These are phyloP conservation scores for Agroathelia rolfsii DNA, from an alignment of 1,284 basidiomycete species.

Conservation along the genomic window DNA sequence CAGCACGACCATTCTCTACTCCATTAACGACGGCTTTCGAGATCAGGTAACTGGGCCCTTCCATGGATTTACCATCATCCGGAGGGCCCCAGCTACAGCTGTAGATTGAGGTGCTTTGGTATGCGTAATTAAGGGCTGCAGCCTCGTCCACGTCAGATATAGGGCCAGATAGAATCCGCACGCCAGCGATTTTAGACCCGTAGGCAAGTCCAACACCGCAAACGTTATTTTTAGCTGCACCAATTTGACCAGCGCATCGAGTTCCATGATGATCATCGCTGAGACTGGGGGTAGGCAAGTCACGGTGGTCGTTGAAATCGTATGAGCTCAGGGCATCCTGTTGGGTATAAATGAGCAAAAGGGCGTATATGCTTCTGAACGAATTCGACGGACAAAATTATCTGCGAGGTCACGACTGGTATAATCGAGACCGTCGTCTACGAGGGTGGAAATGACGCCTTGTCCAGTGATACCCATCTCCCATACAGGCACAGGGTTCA, in stretches of 20 bases:
- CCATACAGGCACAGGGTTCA: slow-evolving; percentile 84
- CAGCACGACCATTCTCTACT: slow-evolving; percentile 81
- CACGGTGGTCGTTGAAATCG: slow-evolving; percentile 93
- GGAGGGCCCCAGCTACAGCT: slow-evolving; percentile 98
- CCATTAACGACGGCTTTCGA: slow-evolving; percentile 94
- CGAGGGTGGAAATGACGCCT: slow-evolving; percentile 81
- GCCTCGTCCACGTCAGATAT: slow-evolving; percentile 99
- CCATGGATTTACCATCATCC: slow-evolving; percentile 93
- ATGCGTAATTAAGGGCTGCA: slow-evolving; percentile 88
- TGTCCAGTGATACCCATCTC: slow-evolving; percentile 79
- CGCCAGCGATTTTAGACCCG: slow-evolving; percentile 82
- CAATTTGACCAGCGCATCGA: slow-evolving; percentile 95
- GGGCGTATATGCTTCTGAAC: slow-evolving; percentile 4
- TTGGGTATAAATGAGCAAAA: slow-evolving; percentile 7
- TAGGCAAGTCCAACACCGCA: slow-evolving; percentile 97
- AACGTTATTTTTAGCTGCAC: slow-evolving; percentile 91
- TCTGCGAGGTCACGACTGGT: slow-evolving; percentile 77
- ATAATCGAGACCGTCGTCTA: slow-evolving; percentile 96
- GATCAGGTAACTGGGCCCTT: slow-evolving; percentile 87
- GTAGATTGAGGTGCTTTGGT: slow-evolving; percentile 88
- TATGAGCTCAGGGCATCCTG: slow-evolving; percentile 87
- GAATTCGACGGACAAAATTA: slow-evolving; percentile 72
- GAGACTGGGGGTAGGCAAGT: slow-evolving; percentile 81
- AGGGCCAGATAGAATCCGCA: slow-evolving; percentile 93
- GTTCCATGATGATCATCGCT: slow-evolving; percentile 96